Base-by-base conservation (phyloP, 2,329 filamentous ascomycete species). In the Botryotinia globosa region DNA sequence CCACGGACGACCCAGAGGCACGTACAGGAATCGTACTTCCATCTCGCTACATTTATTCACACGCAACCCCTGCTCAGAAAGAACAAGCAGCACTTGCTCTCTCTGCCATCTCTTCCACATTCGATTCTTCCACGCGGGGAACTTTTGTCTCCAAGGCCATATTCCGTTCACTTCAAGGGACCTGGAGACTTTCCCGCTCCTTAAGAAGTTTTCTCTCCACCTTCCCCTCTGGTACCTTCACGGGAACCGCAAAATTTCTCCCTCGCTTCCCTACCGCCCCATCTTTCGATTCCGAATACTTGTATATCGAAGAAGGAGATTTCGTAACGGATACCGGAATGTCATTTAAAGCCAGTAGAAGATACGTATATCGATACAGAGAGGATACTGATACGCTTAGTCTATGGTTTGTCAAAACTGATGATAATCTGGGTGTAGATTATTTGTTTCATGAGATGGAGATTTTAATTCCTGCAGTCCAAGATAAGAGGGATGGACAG, bases 381-480 rank as follows among this genome's bases (percentile, higher is more conserved):
- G 89, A 91, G 75, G 77, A 71, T 73, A 16, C 78, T 1, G 91
- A 94, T 77, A 81, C 80, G 42, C 82, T 94, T 34, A 91, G 88
- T 74, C 89, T 92, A 1, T 94, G 92, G 92, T 94, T 94, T 77
- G 89, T 89, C 56, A 89, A 89, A 75, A 84, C 87, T 1, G 89
- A 92, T 75, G 81, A 85, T 44, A 71, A 59, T 25, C 84, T 84
- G 71, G 85, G 85, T 22, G 89, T 90, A 0, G 92, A 94, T 78
- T 92, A 94, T 75, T 83, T 94, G 32, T 95, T 94, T 80, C 92
- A 94, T 77, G 87, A 90, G 75, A 83, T 94, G n/a, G 86, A 91
- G 73, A 92, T 94, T 37, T 37, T 76, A 73, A 83, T 34, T 20
- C 72, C 63, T 75, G 76, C 61, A 81, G 87, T 71, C 82, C 65